Base-by-base conservation (phyloP, 2,329 filamentous ascomycete genomes). In the Pseudocercospora ulei region DNA sequence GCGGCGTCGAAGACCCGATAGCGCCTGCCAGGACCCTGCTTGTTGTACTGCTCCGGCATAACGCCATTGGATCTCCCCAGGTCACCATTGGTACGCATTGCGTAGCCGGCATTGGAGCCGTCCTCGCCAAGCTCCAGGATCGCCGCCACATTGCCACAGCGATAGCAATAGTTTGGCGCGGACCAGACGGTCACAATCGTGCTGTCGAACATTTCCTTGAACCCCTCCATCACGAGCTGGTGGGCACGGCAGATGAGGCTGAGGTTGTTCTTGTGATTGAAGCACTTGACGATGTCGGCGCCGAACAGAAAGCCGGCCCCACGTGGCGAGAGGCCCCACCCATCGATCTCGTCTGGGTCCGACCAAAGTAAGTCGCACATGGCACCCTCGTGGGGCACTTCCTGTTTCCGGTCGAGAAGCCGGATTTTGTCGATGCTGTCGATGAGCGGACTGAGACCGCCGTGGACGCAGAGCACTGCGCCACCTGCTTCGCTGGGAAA, bases 321-420 rank as follows among this genome's bases (percentile, higher is more conserved):
- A 23, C 88, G 84, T 0, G 90, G 90, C 1, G 84, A 93, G 4
- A 96, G 68, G 7, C 87, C 88, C 90, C 90, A 98, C 43, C 87
- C 88, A 58, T 95, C 87, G 47, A 95, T 94, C 54, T 98, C 90
- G 61, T 98, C 90, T 0, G 90, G 90, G 57, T 98, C 90, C 0
- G 86, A 95, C 90, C 90, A 98, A 2, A 98, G 73, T 1, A 98
- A 71, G 62, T 98, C 90, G 64, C 90, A 98, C 90, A 98, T 98
- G 58, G 90, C 86, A 39, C 90, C 90, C 66, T 98, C 90, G 58
- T 98, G 90, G 0, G 90, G 90, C 0, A 98, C 90, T 65, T 98
- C 90, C 65, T 98, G 90, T 63, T 96, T 96, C 47, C 88, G 78
- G 61, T 98, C 92, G 13, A 98, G 75, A 8, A 96, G 70, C 13